Percentiles rank a stretch among this genome's conserved stretches.
Conservation (phyloP, 768 basidiomycete genomes). For the Termitomyces sp. region DNA sequence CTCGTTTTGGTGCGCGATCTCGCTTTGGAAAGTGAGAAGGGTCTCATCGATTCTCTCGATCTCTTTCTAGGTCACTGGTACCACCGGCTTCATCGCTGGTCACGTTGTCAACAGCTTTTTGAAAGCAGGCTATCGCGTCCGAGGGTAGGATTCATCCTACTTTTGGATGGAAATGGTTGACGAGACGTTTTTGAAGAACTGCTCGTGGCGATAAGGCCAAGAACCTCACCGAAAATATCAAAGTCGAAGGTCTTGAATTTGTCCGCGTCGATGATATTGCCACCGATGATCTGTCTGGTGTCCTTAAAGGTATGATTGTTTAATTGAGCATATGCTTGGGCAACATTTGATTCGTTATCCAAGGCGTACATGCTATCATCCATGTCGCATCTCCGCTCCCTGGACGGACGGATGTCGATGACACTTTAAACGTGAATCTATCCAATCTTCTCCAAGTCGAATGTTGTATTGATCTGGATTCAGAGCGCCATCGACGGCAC, state of each 20-base stretch:
- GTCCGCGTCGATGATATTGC: conserved; percentile 16
- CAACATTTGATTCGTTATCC: background rate
- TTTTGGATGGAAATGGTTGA: background rate
- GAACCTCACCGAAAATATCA: conserved; percentile 15
- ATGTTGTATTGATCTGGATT: background rate
- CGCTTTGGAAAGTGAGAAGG: background rate
- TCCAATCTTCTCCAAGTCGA: background rate
- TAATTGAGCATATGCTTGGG: too few relatives aligned
- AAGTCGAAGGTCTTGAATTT: conserved; percentile 24
- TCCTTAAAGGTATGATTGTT: conserved; percentile 17
- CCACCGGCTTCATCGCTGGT: conserved; percentile 33
- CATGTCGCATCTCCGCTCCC: conserved; percentile 28
- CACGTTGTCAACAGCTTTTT: conserved; percentile 29
- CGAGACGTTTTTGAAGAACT: conserved; percentile 17
- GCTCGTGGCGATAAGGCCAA: conserved; percentile 25
- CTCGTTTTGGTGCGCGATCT: conserved; percentile 14
- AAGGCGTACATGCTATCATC: conserved; percentile 34
- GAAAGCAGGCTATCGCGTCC: conserved; percentile 31
- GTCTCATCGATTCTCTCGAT: background rate
- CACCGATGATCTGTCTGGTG: conserved; percentile 10
- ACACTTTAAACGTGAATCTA: conserved; percentile 14
- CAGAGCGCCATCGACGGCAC: conserved; percentile 23
- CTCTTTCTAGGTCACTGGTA: conserved; percentile 30
- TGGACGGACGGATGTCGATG: conserved; percentile 15
- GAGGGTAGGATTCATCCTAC: conserved; percentile 23